Percentiles rank a stretch among this genome's conserved stretches.
phyloP scores from a whole-genome alignment of 306 rosid genomes.

The Hylodesmum podocarpum region DNA sequence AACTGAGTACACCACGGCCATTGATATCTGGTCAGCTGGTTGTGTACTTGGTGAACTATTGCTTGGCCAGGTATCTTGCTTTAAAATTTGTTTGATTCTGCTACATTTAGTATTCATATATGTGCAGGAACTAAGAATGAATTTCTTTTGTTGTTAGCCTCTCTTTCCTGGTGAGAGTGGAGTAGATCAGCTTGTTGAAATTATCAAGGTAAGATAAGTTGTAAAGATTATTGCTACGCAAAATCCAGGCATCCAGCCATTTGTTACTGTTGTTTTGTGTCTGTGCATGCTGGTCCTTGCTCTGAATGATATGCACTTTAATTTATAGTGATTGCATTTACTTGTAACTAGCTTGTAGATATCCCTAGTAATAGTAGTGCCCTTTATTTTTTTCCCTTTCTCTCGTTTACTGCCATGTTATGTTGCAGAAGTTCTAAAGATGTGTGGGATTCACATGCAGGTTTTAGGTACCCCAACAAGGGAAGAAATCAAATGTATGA shows the following conservation, averaged over 20 bases:
- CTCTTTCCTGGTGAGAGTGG: constrained; percentile 92
- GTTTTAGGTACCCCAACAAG: constrained; percentile 97
- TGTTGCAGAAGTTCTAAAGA: neutral
- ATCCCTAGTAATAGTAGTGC: neutral
- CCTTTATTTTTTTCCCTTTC: neutral
- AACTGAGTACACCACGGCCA: constrained; percentile 87
- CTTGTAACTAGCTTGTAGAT: neutral
- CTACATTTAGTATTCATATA: neutral
- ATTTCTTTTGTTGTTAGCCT: constrained; percentile 57
- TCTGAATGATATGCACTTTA: neutral
- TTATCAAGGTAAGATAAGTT: constrained; percentile 62
- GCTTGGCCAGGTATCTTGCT: constrained; percentile 74
- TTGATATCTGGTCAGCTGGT: constrained; percentile 98
- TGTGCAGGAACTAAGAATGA: constrained; percentile 29
- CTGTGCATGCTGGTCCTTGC: neutral
- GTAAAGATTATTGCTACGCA: neutral
- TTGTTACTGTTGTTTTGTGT: neutral
- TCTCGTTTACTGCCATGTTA: neutral
- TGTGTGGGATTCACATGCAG: constrained; percentile 45
- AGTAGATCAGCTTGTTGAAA: constrained; percentile 94
- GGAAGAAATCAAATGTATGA: constrained; percentile 98
- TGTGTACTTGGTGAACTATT: constrained; percentile 91
- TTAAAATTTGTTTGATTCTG: neutral
- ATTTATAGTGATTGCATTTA: neutral
- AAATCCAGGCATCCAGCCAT: neutral